Conservation (phyloP, 805 yeast species). For the Candida andamanensis region DNA sequence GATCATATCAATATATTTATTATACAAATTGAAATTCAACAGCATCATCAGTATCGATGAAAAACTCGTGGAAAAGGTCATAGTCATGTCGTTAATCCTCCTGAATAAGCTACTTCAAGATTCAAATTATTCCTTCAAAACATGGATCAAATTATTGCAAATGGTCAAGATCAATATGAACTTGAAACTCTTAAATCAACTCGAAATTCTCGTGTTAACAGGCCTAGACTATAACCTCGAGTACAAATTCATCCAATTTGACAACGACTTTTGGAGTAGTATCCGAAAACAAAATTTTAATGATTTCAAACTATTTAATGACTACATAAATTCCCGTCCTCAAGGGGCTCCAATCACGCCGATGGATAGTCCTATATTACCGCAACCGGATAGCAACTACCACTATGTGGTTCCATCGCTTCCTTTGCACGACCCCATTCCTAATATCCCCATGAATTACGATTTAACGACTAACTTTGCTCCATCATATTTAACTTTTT, state of each 20-base stretch:
- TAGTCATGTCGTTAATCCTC: slow-evolving; percentile 22
- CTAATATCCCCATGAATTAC: too few relatives aligned
- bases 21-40: slow-evolving; percentile 8
- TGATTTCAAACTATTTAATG: slow-evolving; percentile 2
- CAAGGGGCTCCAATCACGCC: too few relatives aligned
- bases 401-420: too few relatives aligned
- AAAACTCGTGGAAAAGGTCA: slow-evolving; percentile 16
- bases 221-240: slow-evolving; percentile 23
- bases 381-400: too few relatives aligned
- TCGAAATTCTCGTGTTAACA: slow-evolving; percentile 25
- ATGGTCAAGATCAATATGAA: slow-evolving; percentile 16
- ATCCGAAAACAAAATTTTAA: slow-evolving; percentile 4
- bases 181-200: slow-evolving; percentile 19
- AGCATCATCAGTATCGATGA: slow-evolving; percentile 6
- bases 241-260: slow-evolving; percentile 16
- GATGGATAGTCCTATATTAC: too few relatives aligned
- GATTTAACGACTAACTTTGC: too few relatives aligned
- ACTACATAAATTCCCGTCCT: slow-evolving; percentile 1
- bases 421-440: too few relatives aligned
- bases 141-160: slow-evolving; percentile 36
- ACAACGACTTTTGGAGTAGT: slow-evolving; percentile 20
- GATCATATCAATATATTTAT: slow-evolving; percentile 7
- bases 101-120: slow-evolving; percentile 45
- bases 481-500: too few relatives aligned
- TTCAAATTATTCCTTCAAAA: slow-evolving; percentile 46